These are phyloP conservation scores for Hypomontagnella submonticulosa DNA, from an alignment of 495 filamentous ascomycete species.

Conservation along the genomic window DNA sequence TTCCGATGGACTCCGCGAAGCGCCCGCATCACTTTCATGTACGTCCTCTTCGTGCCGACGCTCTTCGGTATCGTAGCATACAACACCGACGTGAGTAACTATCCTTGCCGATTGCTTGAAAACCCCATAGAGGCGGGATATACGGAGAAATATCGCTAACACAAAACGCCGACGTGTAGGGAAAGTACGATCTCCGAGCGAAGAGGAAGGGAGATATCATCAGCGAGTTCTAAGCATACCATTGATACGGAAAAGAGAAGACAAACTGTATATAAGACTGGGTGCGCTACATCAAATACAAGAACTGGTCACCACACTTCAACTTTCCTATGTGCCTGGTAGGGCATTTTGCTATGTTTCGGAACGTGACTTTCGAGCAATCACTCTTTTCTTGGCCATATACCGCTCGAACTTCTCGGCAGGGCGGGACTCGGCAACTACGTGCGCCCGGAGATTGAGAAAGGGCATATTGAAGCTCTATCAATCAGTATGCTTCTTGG, in stretches of 20 bases:
- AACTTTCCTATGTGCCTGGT: too few species aligned
- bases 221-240: conserved; percentile 70
- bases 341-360: too few species aligned
- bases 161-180: conserved; percentile 67
- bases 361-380: too few species aligned
- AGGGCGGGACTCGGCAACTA: too few species aligned
- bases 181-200: conserved; percentile 84
- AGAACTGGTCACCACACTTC: conserved; percentile 10
- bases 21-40: conserved; percentile 79
- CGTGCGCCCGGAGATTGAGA: too few species aligned
- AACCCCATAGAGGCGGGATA: background rate
- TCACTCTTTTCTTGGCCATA: too few species aligned
- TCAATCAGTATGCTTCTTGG: too few species aligned
- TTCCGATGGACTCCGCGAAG: conserved; percentile 92
- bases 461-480: too few species aligned
- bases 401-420: too few species aligned
- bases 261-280: conserved; percentile 48
- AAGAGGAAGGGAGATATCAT: conserved; percentile 88
- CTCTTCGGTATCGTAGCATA: conserved; percentile 76
- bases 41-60: conserved; percentile 74
- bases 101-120: too few species aligned
- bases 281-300: conserved; percentile 12
- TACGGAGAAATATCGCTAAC: conserved; percentile 11
- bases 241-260: background rate
- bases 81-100: conserved; percentile 78